Conservation (phyloP, 805 yeast genomes). For the Kuraishia hungarica region DNA sequence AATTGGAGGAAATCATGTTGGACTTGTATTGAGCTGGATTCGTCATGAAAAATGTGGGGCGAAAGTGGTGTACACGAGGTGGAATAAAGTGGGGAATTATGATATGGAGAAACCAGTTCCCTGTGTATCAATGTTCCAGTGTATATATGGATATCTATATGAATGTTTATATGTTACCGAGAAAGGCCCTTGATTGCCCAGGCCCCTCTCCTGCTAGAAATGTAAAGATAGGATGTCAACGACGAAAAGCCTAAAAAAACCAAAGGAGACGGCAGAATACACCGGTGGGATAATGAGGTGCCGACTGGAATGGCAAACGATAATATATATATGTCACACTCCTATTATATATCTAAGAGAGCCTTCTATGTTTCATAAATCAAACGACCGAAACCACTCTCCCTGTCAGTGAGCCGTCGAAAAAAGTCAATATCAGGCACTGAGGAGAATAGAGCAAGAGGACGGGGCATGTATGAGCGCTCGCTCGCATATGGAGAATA, state of each 20-base stretch:
- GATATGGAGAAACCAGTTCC: not conserved
- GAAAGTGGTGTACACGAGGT: not conserved
- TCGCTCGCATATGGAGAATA: not conserved
- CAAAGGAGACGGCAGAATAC: not conserved
- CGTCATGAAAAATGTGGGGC: not conserved
- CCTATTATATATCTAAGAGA: not conserved
- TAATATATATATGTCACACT: no score
- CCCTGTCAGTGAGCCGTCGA: not conserved
- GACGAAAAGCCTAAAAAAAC: not conserved
- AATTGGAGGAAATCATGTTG: not conserved
- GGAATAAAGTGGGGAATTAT: not conserved
- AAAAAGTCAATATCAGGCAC: not conserved
- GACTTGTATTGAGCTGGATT: not conserved
- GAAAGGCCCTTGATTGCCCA: not conserved
- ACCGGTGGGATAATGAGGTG: not conserved
- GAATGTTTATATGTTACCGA: not conserved
- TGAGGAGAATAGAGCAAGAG: not conserved
- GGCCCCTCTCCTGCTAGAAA: not conserved
- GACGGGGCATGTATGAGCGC: not conserved
- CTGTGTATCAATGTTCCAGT: not conserved
- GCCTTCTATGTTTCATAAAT: not conserved
- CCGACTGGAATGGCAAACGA: not conserved
- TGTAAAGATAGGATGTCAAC: no score
- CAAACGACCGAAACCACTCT: not conserved
- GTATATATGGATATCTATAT: no score